Base-by-base conservation (phyloP, 768 basidiomycete species). In the Symmetrospora coprosmae region DNA sequence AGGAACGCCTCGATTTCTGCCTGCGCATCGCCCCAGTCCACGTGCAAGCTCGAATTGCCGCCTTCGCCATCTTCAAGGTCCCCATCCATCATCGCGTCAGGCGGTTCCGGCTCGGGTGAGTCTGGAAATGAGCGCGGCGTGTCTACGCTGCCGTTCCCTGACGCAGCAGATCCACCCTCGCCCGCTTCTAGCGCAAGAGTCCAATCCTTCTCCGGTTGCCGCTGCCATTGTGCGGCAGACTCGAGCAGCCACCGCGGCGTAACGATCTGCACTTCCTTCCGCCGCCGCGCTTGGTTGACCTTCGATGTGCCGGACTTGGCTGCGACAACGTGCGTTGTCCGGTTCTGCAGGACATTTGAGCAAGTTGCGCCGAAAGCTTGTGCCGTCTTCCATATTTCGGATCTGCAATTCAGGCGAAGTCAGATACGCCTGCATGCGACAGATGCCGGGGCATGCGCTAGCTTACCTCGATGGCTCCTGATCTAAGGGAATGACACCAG, bases 231-330 rank as follows among this genome's bases (percentile, higher is more conserved):
- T n/a, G 86, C 83, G 59, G 91, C 75, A 11, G 84, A 88, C 71
- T 91, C 86, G 31, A 80, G 82, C 68, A 97, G 85, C 92, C 92
- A 99, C 8, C 79, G 76, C 7, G 85, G 73, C 81, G 86, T 86
- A 19, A 97, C 88, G 62, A 96, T 81, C 70, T 84, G 82, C 69
- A 86, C 81, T 23, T 80, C 80, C 5, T 83, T 81, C n/a, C 80
- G 79, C 69, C 80, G 80, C 39, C 84, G 79, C 0, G 90, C 89
- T 53, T 78, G 75, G 69, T 89, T 84, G 0, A 92, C 89, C 74
- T 99, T 99, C 65, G 84, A 83, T 0, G 92, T 96, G 33, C 87
- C 86, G 63, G 81, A 81, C 87, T 89, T 87, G 8, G 84, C 86
- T 21, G 89, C 85, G 21, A 99, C 87, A 37, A 96, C 83, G 67